phyloP scores from a whole-genome alignment of 202 grass and related monocot species.

The Schoenoplectus triqueter region DNA sequence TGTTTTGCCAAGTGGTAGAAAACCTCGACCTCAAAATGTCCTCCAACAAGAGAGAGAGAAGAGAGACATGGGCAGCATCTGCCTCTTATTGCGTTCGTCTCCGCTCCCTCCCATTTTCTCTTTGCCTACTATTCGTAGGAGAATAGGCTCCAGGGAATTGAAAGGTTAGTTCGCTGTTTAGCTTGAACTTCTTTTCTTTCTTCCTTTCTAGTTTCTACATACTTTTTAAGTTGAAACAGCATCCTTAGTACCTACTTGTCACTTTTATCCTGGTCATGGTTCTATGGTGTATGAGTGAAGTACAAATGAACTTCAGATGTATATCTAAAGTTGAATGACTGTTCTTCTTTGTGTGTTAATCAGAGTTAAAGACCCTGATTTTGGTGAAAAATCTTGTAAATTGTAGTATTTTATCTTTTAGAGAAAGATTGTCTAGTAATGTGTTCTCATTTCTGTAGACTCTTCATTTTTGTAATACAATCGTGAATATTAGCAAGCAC shows the following conservation, averaged over 20 bases:
- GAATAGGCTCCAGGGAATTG: background rate
- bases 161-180: conserved; percentile 27
- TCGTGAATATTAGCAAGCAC: background rate
- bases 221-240: background rate
- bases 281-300: background rate
- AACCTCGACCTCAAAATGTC: conserved; percentile 31
- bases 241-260: background rate
- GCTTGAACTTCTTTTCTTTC: background rate
- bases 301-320: too few species aligned
- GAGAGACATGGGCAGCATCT: conserved; percentile 20
- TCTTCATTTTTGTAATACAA: too few species aligned
- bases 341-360: too few species aligned
- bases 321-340: too few species aligned
- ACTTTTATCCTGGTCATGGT: background rate
- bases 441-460: background rate
- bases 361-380: too few species aligned
- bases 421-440: background rate
- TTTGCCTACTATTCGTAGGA: background rate
- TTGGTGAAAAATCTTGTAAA: background rate
- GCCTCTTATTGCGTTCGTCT: conserved; percentile 22
- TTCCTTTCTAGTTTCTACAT: background rate
- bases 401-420: background rate
- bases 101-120: conserved; percentile 1
- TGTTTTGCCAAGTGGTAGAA: background rate
- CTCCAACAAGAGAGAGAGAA: background rate